These are phyloP conservation scores for Eruca vesicaria DNA, from an alignment of 441 rosid genomes.

Conservation along the genomic window DNA sequence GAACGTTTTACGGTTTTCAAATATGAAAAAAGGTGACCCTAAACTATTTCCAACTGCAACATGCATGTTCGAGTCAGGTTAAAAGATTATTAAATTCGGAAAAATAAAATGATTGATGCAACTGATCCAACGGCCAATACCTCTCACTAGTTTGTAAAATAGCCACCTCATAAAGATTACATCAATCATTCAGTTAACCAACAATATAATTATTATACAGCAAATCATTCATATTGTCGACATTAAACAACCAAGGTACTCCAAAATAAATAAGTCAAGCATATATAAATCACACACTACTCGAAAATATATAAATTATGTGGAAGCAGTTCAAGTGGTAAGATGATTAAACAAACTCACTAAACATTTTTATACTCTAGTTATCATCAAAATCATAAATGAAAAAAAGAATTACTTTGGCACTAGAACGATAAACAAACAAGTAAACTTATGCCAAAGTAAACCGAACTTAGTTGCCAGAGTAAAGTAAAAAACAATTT, in stretches of 20 bases:
- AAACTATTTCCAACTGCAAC: slow-evolving; percentile 20
- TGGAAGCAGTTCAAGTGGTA: not conserved
- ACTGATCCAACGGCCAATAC: slow-evolving; percentile 31
- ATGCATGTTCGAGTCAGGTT: slow-evolving; percentile 5
- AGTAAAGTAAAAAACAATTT: too few relatives aligned
- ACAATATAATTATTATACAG: not conserved
- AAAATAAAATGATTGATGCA: slow-evolving; percentile 12
- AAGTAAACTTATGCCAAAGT: too few relatives aligned
- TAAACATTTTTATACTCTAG: not conserved
- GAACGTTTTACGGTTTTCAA: not conserved
- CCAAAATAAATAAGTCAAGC: not conserved
- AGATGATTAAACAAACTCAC: not conserved
- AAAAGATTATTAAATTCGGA: not conserved
- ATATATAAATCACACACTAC: not conserved
- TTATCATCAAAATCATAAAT: too few relatives aligned
- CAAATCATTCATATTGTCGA: not conserved
- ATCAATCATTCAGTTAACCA: slow-evolving; percentile 3
- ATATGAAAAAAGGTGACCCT: slow-evolving; percentile 7
- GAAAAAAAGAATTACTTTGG: not conserved
- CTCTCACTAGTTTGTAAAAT: not conserved
- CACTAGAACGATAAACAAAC: too few relatives aligned
- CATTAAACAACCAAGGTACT: slow-evolving; percentile 11
- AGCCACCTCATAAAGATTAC: slow-evolving; percentile 24
- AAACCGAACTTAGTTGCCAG: not conserved
- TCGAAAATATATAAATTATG: not conserved